Percentiles rank a stretch among this genome's conserved stretches.
Evolutionary conservation across 805 yeast species (phyloP).

Genomic region (Candida ulmi): DNA sequence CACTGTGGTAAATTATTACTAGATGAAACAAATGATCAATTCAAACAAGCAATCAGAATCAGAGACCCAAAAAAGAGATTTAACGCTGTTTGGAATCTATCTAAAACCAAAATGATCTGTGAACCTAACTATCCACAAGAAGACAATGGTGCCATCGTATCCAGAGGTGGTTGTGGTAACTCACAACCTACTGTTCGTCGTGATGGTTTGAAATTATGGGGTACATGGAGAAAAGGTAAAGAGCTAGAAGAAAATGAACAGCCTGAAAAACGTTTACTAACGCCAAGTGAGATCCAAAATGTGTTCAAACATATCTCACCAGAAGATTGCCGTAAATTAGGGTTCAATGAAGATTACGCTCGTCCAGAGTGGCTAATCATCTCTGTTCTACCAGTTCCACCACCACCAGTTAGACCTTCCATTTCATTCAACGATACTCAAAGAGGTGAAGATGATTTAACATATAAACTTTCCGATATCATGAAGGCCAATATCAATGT

Average conservation of each 20-base stretch:
- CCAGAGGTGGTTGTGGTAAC: conserved; percentile 98
- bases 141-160: conserved; percentile 47
- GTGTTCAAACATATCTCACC: conserved; percentile 88
- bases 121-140: conserved; percentile 77
- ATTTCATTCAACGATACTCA: conserved; percentile 98
- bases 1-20: conserved; percentile 93
- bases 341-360: conserved; percentile 92
- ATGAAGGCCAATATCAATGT: conserved; percentile 95
- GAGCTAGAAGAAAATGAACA: conserved; percentile 73
- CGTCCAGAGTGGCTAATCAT: conserved; percentile 98
- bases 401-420: conserved; percentile 98
- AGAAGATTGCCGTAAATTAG: conserved; percentile 76
- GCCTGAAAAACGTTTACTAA: conserved; percentile 85
- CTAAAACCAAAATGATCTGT: conserved; percentile 91
- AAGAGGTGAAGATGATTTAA: conserved; percentile 98
- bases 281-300: conserved; percentile 84
- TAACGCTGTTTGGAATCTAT: conserved; percentile 92
- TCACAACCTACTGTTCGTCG: conserved; percentile 92
- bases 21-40: conserved; percentile 65
- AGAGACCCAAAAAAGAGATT: conserved; percentile 94
- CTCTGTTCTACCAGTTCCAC: conserved; percentile 98
- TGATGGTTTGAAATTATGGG: conserved; percentile 94
- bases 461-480: conserved; percentile 95
- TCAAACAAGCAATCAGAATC: conserved; percentile 83
- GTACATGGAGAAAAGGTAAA: conserved; percentile 95